These are phyloP conservation scores for Camellia sinensis DNA, from an alignment of 148 eudicot genomes.

Conservation along the genomic window DNA sequence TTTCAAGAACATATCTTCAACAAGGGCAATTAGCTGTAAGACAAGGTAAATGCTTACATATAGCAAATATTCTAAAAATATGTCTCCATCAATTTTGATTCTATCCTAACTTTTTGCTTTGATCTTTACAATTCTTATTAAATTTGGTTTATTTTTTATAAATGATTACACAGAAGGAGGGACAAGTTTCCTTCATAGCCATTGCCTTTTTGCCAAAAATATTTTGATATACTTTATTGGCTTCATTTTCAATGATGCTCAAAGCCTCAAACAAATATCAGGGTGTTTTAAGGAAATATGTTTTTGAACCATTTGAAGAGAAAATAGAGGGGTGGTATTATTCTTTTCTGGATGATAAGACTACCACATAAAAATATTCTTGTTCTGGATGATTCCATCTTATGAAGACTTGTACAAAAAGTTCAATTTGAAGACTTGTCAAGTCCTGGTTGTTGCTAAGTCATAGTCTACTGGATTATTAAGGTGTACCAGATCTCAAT, in stretches of 20 bases:
- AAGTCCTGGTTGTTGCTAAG: background rate
- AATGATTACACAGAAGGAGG: background rate
- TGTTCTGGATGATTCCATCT: too few species aligned
- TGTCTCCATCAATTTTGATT: background rate
- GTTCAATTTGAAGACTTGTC: too few species aligned
- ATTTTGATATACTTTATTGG: background rate
- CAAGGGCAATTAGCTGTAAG: background rate
- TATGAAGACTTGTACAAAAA: too few species aligned
- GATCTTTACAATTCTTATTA: background rate
- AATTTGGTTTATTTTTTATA: background rate
- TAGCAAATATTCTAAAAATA: constrained; percentile 1
- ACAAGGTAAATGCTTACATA: background rate
- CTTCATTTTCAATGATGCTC: background rate
- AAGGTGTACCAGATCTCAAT: background rate
- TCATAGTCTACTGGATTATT: background rate
- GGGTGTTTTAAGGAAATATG: background rate
- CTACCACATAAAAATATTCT: too few species aligned
- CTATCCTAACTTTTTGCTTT: background rate
- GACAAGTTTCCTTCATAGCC: background rate
- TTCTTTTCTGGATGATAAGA: too few species aligned
- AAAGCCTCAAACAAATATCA: background rate
- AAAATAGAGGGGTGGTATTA: background rate
- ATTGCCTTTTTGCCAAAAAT: background rate
- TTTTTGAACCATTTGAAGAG: background rate
- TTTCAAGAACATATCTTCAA: background rate